Evolutionary conservation across 306 rosid species (phyloP), one percentile per base, ranked within the genome.

Genomic region (Cicer yamashitae): DNA sequence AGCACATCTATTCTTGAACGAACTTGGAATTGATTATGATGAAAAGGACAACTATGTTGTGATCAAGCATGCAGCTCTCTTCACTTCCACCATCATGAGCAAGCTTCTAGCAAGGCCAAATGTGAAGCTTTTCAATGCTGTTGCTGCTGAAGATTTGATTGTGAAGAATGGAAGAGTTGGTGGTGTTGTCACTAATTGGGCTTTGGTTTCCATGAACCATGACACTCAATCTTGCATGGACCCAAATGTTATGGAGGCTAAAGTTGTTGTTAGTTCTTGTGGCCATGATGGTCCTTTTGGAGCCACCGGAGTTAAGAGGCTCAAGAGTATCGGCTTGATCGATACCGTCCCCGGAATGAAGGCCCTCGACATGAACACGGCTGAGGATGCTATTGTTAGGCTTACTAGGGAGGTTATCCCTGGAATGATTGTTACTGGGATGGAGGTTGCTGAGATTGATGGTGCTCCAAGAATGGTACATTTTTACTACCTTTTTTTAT

Each of bases 41-140:
- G 98, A 91, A 81, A 85, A 81, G 47, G 98, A 93, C 1, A 77
- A 86, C 91, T 93, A 93, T 30, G 96, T 93, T 0, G 96, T 93
- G 30, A 86, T 93, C 72, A 93, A 91, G 79, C 98, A 93, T 41
- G 98, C 98, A 0, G 96, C 98, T 9, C 69, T 93, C 13, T 93
- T 93, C 89, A 93, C 98, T 4, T 93, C 96, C 5, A 93, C 98
- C n/a, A 91, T 93, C 76, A 93, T 93, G 98, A 91, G 98, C 90
- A 88, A 89, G 86, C 88, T 91, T 3, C 64, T 93, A 65, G 91
- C 91, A 0, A 60, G 91, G 74, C 93, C 96, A 7, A 93, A 91
- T 44, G 96, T 93, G 74, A 93, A 93, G 91, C 88, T 93, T 47
- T 93, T 93, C 96, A 91, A 93, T 37, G 96, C 96, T 0, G 91